phyloP scores from a whole-genome alignment of 331 rosid species.

The Prunus yedoensis region DNA sequence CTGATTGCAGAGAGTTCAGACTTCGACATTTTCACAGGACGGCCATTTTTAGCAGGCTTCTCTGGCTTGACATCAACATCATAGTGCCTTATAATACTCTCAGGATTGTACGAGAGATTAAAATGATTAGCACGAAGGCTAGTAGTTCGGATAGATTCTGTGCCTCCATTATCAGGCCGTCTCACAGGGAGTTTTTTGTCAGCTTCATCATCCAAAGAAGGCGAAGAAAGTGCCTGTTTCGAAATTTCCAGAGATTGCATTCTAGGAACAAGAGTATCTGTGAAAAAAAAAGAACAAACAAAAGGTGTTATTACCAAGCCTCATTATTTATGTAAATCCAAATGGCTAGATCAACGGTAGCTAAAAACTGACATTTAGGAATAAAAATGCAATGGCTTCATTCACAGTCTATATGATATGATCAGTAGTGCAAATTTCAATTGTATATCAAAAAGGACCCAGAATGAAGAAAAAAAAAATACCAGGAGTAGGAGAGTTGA shows the following conservation, averaged over 20 bases:
- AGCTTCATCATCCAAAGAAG: constrained; percentile 15
- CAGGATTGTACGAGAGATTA: constrained; percentile 41
- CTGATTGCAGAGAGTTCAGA: constrained; percentile 50
- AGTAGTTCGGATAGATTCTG: constrained; percentile 21
- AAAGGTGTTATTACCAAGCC: not conserved
- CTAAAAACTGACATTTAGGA: not conserved
- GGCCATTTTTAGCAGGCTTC: constrained; percentile 35
- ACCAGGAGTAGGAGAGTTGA: not conserved
- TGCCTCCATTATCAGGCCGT: constrained; percentile 74
- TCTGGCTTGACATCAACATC: constrained; percentile 49
- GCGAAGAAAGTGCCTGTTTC: not conserved
- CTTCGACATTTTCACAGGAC: constrained; percentile 44
- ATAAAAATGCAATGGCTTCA: not conserved
- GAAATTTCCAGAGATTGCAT: constrained; percentile 23
- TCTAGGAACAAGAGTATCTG: constrained; percentile 30
- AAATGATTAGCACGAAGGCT: constrained; percentile 61
- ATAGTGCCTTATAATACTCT: constrained; percentile 53
- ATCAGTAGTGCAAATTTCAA: not conserved
- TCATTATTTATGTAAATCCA: not conserved
- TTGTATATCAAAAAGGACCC: not conserved
- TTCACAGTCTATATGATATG: not conserved
- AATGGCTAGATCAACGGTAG: not conserved
- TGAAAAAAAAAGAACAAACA: not conserved
- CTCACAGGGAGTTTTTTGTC: constrained; percentile 35
- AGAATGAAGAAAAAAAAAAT: not conserved